Evolutionary conservation across 2,329 filamentous ascomycete genomes (phyloP).

Genomic region (Aspergillus ochraceus): DNA sequence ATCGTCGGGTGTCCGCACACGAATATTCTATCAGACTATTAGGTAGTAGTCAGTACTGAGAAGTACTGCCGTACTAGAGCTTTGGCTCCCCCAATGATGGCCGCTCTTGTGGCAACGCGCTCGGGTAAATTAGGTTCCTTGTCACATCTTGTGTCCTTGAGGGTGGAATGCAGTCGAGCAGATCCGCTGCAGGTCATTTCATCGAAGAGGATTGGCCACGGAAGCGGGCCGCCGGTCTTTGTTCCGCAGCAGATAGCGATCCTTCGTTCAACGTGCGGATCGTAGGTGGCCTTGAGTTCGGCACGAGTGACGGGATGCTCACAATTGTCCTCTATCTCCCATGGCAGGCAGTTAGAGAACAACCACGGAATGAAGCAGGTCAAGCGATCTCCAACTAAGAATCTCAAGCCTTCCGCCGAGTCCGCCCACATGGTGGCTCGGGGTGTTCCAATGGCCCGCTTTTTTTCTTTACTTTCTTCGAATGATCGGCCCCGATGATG

Average conservation of each 20-base stretch:
- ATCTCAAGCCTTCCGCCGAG: conserved; percentile 14
- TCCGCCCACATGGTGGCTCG: conserved; percentile 9
- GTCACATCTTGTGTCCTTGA: neutral
- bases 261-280: neutral
- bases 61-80: too few species aligned
- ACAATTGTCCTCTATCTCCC: neutral
- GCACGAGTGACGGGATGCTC: neutral
- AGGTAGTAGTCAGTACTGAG: too few species aligned
- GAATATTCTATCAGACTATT: neutral
- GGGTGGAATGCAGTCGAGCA: neutral
- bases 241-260: neutral
- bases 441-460: conserved; percentile 7
- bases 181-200: conserved; percentile 6
- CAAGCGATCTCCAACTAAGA: conserved; percentile 11
- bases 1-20: conserved; percentile 1
- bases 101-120: neutral
- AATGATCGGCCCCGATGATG: conserved; percentile 8
- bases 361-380: conserved; percentile 11
- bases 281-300: neutral
- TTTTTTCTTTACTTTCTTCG: neutral
- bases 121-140: conserved; percentile 3
- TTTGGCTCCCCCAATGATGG: neutral
- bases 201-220: conserved; percentile 4
- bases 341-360: neutral
- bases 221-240: neutral